Evolutionary conservation across 331 rosid genomes (phyloP).

Genomic region (Arachis monticola): DNA sequence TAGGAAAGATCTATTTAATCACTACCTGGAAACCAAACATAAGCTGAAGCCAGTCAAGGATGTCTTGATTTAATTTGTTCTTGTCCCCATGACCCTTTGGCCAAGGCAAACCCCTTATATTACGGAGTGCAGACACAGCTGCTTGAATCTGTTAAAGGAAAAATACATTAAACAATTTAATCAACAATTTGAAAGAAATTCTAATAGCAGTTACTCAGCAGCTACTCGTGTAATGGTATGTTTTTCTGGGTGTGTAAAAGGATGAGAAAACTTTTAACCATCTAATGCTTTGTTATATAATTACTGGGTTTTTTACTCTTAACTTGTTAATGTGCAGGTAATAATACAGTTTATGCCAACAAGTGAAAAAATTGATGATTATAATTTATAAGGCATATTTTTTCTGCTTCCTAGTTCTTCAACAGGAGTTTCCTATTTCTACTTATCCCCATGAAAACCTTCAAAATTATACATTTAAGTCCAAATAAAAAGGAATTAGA

Average conservation of each 20-base stretch:
- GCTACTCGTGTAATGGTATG: constrained; percentile 18
- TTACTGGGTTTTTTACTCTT: constrained; percentile 1
- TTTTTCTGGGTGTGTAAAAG: not conserved
- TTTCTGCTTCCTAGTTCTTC: constrained; percentile 13
- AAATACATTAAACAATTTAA: constrained; percentile 8
- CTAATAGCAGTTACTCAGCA: constrained; percentile 27
- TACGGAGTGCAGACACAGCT: constrained; percentile 81
- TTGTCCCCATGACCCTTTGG: constrained; percentile 57
- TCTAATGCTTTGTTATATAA: not conserved
- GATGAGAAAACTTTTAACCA: constrained; percentile 28
- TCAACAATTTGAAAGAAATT: constrained; percentile 13
- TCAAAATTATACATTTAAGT: constrained; percentile 13
- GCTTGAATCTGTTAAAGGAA: constrained; percentile 64
- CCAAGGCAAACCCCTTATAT: constrained; percentile 94
- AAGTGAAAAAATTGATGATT: constrained; percentile 10
- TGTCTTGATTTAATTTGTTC: constrained; percentile 72
- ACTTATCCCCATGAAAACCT: not conserved
- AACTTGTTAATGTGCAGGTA: constrained; percentile 11
- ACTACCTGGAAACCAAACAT: constrained; percentile 97
- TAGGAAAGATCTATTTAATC: constrained; percentile 28
- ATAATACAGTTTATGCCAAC: constrained; percentile 3
- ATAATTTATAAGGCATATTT: not conserved
- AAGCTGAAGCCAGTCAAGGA: constrained; percentile 94
- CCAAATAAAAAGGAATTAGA: constrained; percentile 12
- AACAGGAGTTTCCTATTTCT: not conserved